Conservation (phyloP, 768 basidiomycete species). For the Kondoa malvinella region DNA sequence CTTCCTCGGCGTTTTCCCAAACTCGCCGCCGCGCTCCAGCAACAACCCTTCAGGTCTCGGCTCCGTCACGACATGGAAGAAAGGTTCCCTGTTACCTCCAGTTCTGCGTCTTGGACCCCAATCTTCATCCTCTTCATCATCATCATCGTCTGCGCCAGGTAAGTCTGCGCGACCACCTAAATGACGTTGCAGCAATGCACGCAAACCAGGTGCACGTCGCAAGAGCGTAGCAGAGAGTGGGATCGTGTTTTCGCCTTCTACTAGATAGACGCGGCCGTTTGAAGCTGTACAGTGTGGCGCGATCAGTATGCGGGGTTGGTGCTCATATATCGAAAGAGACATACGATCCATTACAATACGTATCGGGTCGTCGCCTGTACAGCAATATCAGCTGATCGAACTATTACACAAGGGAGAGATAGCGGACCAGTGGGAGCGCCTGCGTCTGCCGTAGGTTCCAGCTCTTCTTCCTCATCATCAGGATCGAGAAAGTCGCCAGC, state of each 20-base stretch:
- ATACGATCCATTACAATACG: not conserved
- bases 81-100: not conserved
- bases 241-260: not conserved
- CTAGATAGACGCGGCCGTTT: not conserved
- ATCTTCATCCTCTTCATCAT: not conserved
- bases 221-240: not conserved
- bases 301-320: not conserved
- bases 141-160: not conserved
- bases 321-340: not conserved
- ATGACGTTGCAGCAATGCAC: not conserved
- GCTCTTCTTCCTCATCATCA: not conserved
- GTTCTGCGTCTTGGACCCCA: not conserved
- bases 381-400: not conserved
- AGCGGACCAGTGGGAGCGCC: not conserved
- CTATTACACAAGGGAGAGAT: not conserved
- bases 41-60: not conserved
- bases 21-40: not conserved
- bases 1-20: not conserved
- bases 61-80: not conserved
- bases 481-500: not conserved
- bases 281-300: not conserved
- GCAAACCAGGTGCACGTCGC: not conserved
- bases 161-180: not conserved
- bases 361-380: not conserved
- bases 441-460: not conserved